A percentile compares a stretch with the other conserved stretches of the same genome.
Conservation (phyloP, 2,329 filamentous ascomycete species). For the Ophiosphaerella narmari region DNA sequence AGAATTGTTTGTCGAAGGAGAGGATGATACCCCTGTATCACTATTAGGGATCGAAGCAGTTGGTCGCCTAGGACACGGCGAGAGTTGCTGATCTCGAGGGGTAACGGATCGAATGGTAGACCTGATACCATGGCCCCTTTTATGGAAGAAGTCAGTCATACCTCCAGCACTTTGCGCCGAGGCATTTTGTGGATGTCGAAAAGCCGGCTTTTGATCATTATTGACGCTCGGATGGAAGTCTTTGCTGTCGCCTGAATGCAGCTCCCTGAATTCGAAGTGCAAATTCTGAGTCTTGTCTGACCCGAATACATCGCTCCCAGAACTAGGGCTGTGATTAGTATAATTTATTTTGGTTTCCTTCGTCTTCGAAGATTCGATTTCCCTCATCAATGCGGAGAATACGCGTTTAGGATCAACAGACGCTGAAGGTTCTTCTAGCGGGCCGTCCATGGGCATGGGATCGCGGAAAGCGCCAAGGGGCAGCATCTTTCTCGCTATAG, state of each 20-base stretch:
- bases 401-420: constrained; percentile 41
- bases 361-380: constrained; percentile 31
- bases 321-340: constrained; percentile 14
- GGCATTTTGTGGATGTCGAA: constrained; percentile 13
- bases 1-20: constrained; percentile 2
- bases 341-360: not conserved
- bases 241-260: constrained; percentile 19
- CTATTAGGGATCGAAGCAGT: constrained; percentile 11
- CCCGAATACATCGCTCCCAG: constrained; percentile 34
- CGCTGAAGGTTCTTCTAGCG: constrained; percentile 29
- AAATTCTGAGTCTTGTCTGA: constrained; percentile 25
- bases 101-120: constrained; percentile 47
- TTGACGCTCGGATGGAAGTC: constrained; percentile 8
- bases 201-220: constrained; percentile 14
- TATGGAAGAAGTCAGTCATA: constrained; percentile 34
- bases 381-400: constrained; percentile 44
- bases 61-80: constrained; percentile 8
- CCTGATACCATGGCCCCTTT: constrained; percentile 33
- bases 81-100: constrained; percentile 23
- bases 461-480: constrained; percentile 37
- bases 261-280: constrained; percentile 9
- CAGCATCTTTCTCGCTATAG: constrained; percentile 21
- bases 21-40: constrained; percentile 9
- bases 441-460: constrained; percentile 36
- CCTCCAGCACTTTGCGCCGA: constrained; percentile 19